Evolutionary conservation across 108 stramenopile species (phyloP).

Genomic region (Aurantiochytrium sp.): DNA sequence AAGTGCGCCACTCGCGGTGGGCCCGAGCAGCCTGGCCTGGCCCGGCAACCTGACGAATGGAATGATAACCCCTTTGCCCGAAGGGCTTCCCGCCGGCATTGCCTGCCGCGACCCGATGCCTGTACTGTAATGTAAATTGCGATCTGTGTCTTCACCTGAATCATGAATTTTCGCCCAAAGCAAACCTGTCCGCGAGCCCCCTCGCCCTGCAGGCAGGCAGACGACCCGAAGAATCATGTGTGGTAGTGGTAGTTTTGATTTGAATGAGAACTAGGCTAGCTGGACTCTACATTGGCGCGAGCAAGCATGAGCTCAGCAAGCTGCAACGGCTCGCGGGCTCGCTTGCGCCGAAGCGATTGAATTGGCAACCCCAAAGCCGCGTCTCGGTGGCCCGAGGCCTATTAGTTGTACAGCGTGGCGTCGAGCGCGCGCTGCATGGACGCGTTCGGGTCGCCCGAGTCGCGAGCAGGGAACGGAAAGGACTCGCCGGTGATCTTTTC

Average conservation of each 20-base stretch:
- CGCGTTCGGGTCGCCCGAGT: conserved; percentile 50
- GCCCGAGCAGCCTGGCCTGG: too few species aligned
- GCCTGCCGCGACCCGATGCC: not conserved
- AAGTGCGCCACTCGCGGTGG: too few species aligned
- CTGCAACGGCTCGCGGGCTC: too few species aligned
- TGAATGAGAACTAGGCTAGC: too few species aligned
- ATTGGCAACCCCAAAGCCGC: too few species aligned
- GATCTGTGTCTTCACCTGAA: not conserved
- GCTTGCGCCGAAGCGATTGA: too few species aligned
- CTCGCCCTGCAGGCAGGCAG: not conserved
- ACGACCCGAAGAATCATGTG: too few species aligned
- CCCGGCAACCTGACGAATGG: not conserved
- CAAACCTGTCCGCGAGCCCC: not conserved
- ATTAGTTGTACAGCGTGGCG: not conserved
- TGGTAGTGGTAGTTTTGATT: too few species aligned
- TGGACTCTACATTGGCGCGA: too few species aligned
- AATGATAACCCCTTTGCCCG: not conserved
- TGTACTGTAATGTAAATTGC: not conserved
- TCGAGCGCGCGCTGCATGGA: not conserved
- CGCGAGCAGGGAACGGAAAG: conserved; percentile 62
- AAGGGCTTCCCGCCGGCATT: not conserved
- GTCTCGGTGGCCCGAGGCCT: too few species aligned
- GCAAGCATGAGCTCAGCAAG: too few species aligned
- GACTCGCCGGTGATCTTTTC: conserved; percentile 88
- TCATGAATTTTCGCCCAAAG: not conserved